A percentile compares a stretch with the other conserved stretches of the same genome.
Evolutionary conservation across 2,329 filamentous ascomycete genomes (phyloP).

Genomic region (Apiospora rasikravindrae): DNA sequence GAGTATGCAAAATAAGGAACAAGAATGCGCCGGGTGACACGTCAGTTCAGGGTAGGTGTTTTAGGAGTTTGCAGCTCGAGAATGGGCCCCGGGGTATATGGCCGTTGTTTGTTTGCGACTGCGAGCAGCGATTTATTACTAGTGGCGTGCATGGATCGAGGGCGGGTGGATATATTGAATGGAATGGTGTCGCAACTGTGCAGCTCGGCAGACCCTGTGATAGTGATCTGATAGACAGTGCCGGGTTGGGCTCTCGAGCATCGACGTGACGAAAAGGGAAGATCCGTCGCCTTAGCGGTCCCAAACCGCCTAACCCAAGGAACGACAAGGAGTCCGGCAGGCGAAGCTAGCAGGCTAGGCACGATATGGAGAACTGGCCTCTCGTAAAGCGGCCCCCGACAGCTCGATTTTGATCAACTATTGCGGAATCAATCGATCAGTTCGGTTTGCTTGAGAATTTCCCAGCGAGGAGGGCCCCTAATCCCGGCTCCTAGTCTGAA

Average conservation of each 20-base stretch:
- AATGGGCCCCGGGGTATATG: not conserved
- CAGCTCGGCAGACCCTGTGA: slow-evolving; percentile 14
- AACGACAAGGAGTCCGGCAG: not conserved
- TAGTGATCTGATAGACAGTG: slow-evolving; percentile 17
- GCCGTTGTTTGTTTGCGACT: slow-evolving; percentile 10
- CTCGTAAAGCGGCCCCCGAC: slow-evolving; percentile 7
- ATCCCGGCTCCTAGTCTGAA: slow-evolving; percentile 7
- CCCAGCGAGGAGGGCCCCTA: not conserved
- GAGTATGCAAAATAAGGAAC: not conserved
- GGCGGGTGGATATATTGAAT: slow-evolving; percentile 15
- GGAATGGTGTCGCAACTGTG: slow-evolving; percentile 14
- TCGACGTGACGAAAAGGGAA: slow-evolving; percentile 17
- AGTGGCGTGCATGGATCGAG: slow-evolving; percentile 13
- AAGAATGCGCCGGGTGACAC: slow-evolving; percentile 11
- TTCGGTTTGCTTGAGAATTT: not conserved
- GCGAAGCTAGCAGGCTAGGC: not conserved
- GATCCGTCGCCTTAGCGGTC: not conserved
- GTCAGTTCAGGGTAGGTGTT: not conserved
- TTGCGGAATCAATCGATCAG: slow-evolving; percentile 8
- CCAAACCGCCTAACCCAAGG: slow-evolving; percentile 1
- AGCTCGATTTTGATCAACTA: slow-evolving; percentile 11
- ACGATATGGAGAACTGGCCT: slow-evolving; percentile 13
- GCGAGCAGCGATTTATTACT: slow-evolving; percentile 6
- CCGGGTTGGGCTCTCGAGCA: slow-evolving; percentile 6
- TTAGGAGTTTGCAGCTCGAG: not conserved